Evolutionary conservation across 164 flowering plant species (phyloP).

Genomic region (Taxillus chinensis): DNA sequence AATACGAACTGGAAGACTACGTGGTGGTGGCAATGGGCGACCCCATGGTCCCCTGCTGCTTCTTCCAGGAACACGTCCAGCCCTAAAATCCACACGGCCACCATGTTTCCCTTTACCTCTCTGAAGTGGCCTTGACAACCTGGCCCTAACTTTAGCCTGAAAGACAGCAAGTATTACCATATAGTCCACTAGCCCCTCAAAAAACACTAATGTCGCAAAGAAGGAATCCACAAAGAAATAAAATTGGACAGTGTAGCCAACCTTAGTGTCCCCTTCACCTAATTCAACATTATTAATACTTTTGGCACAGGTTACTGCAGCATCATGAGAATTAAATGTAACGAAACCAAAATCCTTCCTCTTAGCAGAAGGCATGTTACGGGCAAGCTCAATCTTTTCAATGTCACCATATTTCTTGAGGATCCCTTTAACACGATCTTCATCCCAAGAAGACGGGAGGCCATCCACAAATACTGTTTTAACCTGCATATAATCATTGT

Average conservation of each 20-base stretch:
- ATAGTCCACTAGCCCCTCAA: not conserved
- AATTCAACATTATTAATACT: conserved; percentile 79
- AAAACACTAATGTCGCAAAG: too few species aligned
- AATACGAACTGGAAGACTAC: conserved; percentile 32
- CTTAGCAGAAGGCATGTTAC: conserved; percentile 95
- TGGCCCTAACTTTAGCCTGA: conserved; percentile 90
- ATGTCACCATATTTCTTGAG: conserved; percentile 72
- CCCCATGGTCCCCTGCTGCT: conserved; percentile 51
- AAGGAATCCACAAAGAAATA: not conserved
- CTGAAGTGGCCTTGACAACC: conserved; percentile 88
- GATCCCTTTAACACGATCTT: conserved; percentile 61
- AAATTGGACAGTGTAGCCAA: conserved; percentile 10
- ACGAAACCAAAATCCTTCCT: conserved; percentile 96
- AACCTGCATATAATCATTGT: conserved; percentile 39
- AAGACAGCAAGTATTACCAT: not conserved
- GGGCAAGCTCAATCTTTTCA: conserved; percentile 90
- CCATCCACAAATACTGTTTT: conserved; percentile 90
- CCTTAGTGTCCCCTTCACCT: conserved; percentile 91
- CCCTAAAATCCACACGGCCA: conserved; percentile 36
- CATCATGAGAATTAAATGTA: conserved; percentile 82
- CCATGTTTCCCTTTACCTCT: conserved; percentile 61
- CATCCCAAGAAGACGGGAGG: conserved; percentile 92
- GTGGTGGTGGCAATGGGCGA: conserved; percentile 29
- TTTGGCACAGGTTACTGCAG: conserved; percentile 89
- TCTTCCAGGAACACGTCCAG: conserved; percentile 31